Evolutionary conservation across 805 yeast species (phyloP).

Genomic region (Cyberlindnera amylophila): DNA sequence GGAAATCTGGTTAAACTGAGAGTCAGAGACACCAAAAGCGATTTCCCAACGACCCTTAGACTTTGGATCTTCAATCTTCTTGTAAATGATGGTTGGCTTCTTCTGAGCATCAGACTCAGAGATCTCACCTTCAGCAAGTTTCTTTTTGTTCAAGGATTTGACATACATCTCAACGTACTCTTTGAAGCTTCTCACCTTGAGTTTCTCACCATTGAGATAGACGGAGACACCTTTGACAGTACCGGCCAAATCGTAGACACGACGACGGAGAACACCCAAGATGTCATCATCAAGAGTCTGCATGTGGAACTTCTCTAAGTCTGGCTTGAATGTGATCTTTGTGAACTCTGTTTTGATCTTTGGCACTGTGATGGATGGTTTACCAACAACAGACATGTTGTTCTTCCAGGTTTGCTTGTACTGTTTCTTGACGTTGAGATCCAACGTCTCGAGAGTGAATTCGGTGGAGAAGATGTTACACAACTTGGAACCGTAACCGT

Average conservation of each 20-base stretch:
- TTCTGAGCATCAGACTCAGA: slow-evolving; percentile 34
- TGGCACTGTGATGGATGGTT: slow-evolving; percentile 57
- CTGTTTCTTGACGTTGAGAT: slow-evolving; percentile 52
- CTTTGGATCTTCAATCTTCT: slow-evolving; percentile 58
- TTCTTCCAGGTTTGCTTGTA: slow-evolving; percentile 84
- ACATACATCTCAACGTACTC: slow-evolving; percentile 86
- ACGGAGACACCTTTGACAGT: slow-evolving; percentile 82
- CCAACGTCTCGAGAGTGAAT: slow-evolving; percentile 86
- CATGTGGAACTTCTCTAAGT: slow-evolving; percentile 81
- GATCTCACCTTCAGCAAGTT: slow-evolving; percentile 27
- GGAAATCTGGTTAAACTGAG: slow-evolving; percentile 86
- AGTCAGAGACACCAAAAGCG: slow-evolving; percentile 92
- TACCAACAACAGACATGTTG: slow-evolving; percentile 76
- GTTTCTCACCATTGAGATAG: slow-evolving; percentile 66
- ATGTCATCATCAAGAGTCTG: slow-evolving; percentile 77
- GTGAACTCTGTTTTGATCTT: slow-evolving; percentile 71
- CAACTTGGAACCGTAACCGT: slow-evolving; percentile 96
- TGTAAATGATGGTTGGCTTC: slow-evolving; percentile 69
- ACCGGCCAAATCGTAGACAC: slow-evolving; percentile 95
- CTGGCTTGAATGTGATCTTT: slow-evolving; percentile 84
- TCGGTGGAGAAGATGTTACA: slow-evolving; percentile 94
- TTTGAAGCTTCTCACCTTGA: slow-evolving; percentile 74
- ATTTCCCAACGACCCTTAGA: slow-evolving; percentile 75
- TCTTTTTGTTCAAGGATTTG: slow-evolving; percentile 58
- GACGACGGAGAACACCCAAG: slow-evolving; percentile 78